Conservation (phyloP, 805 yeast species). For the Ogataea naganishii region DNA sequence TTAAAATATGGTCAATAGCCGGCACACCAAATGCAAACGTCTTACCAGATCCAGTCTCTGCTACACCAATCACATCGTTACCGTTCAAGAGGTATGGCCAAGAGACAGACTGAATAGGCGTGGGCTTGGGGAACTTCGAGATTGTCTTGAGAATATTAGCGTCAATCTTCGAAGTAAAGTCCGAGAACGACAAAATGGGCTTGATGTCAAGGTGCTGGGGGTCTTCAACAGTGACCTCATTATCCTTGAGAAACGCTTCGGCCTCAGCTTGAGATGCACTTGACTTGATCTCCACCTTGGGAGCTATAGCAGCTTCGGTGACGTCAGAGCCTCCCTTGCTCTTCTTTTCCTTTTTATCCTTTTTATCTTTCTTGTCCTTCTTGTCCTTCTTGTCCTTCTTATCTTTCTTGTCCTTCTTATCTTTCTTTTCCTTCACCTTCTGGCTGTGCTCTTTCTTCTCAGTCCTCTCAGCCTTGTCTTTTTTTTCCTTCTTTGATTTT, state of each 20-base stretch:
- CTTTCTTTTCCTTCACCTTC: constrained; percentile 17
- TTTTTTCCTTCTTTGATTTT: constrained; percentile 22
- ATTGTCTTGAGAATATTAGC: constrained; percentile 51
- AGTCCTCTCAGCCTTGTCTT: constrained; percentile 18
- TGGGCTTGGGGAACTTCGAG: constrained; percentile 75
- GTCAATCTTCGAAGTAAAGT: constrained; percentile 41
- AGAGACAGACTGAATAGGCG: constrained; percentile 90
- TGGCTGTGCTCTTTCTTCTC: constrained; percentile 20
- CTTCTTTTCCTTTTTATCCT: constrained; percentile 27
- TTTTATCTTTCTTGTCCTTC: constrained; percentile 31
- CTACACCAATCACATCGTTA: constrained; percentile 90
- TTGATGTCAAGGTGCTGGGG: constrained; percentile 40
- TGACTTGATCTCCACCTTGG: constrained; percentile 22
- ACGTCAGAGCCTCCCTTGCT: constrained; percentile 13
- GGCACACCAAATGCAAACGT: constrained; percentile 98
- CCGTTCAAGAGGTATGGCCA: constrained; percentile 85
- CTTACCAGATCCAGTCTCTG: constrained; percentile 97
- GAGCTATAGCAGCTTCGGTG: constrained; percentile 2
- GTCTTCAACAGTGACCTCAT: constrained; percentile 78
- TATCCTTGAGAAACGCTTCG: constrained; percentile 52
- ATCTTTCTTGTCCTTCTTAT: constrained; percentile 18
- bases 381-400: constrained; percentile 26
- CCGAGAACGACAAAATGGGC: constrained; percentile 64
- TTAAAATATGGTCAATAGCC: constrained; percentile 66
- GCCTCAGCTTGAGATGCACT: constrained; percentile 44